Evolutionary conservation across 2,329 filamentous ascomycete species (phyloP).

Genomic region (Aspergillus transmontanensis): DNA sequence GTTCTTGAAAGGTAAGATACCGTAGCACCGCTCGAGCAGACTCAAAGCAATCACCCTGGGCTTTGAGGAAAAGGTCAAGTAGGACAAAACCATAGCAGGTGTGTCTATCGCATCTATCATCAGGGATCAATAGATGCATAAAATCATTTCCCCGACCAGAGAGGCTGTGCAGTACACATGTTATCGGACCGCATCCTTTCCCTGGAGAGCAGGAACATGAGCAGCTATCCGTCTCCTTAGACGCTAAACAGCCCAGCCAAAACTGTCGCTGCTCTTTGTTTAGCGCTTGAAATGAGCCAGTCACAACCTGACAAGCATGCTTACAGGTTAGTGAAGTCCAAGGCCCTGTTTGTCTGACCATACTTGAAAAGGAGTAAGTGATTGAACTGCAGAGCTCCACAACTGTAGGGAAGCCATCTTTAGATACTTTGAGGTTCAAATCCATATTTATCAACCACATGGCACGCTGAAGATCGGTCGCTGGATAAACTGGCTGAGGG

Average conservation of each 20-base stretch:
- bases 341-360: too few relatives aligned
- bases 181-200: not conserved
- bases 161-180: not conserved
- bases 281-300: not conserved
- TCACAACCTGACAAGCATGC: not conserved
- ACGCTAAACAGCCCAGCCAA: not conserved
- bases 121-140: too few relatives aligned
- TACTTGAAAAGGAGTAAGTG: too few relatives aligned
- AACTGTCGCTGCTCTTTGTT: not conserved
- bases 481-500: not conserved
- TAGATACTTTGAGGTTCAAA: not conserved
- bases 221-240: not conserved
- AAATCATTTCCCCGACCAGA: not conserved
- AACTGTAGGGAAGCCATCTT: not conserved
- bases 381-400: not conserved
- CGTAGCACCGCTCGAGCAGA: conserved; percentile 2
- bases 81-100: not conserved
- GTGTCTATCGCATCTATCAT: not conserved
- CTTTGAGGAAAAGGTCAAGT: not conserved
- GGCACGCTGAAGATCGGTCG: not conserved
- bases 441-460: not conserved
- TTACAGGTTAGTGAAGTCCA: not conserved
- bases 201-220: not conserved
- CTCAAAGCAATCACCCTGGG: not conserved
- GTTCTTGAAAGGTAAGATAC: not conserved